Evolutionary conservation across 352 stramenopile species (phyloP).

Genomic region (Pythium myriotylum): DNA sequence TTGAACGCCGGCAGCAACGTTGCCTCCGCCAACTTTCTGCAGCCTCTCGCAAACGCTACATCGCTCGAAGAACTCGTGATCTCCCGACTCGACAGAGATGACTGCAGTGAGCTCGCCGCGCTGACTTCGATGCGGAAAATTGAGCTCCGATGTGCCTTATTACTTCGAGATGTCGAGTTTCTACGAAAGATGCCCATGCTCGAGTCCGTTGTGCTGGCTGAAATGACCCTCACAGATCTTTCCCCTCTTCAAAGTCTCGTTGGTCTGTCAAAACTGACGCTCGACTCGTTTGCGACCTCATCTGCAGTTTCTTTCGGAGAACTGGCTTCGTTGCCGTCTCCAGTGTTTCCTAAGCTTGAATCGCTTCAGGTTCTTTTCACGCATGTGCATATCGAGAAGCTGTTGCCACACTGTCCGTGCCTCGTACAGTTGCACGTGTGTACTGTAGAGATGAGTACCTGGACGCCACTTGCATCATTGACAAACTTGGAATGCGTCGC

Average conservation of each 20-base stretch:
- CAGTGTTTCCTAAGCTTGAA: constrained; percentile 8
- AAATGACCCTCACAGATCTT: constrained; percentile 10
- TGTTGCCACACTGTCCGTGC: constrained; percentile 10
- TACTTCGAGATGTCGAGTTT: constrained; percentile 5
- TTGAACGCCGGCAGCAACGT: constrained; percentile 10
- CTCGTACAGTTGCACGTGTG: constrained; percentile 18
- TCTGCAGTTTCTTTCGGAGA: neutral
- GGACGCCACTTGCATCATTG: constrained; percentile 7
- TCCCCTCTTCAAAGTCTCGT: constrained; percentile 9
- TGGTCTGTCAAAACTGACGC: constrained; percentile 8
- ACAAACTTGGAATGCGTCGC: constrained; percentile 10
- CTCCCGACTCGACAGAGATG: neutral
- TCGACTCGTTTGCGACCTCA: constrained; percentile 11
- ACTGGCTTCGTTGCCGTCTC: neutral
- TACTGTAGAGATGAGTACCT: neutral
- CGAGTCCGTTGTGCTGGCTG: constrained; percentile 5
- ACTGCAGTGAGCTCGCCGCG: neutral
- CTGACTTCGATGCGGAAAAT: constrained; percentile 8
- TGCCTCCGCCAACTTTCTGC: neutral
- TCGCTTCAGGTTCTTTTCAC: constrained; percentile 23
- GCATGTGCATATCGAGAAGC: neutral
- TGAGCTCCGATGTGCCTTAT: constrained; percentile 2
- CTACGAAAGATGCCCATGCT: constrained; percentile 6
- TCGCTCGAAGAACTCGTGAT: constrained; percentile 15
- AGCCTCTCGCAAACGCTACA: neutral